Base-by-base conservation (phyloP, 2,329 filamentous ascomycete genomes). In the Akanthomyces uredinophilus region DNA sequence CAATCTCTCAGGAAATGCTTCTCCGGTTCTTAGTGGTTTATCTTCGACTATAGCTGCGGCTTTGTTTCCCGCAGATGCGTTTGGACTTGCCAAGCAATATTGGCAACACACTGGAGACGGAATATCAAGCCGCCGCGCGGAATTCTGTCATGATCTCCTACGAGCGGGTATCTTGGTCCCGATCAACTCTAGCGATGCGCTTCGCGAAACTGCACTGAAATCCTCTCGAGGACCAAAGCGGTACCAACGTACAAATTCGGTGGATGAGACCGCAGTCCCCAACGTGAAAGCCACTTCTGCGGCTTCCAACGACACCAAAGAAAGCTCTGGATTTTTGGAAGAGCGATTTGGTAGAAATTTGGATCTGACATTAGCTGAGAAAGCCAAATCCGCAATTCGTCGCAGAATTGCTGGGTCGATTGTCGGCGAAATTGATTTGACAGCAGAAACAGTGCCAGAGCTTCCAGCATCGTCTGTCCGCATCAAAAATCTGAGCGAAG, bases 41-140 rank as follows among this genome's bases (percentile, higher is more conserved):
- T 77, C 78, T 2, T 87, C 88, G 0, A 79, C 81, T 11, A 78
- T 93, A 24, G 89, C 84, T 1, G 87, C 87, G 27, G 87, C 96
- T 3, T 72, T 98, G 47, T 92, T 89, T 68, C 85, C 87, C 0
- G 79, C 83, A 51, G 83, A 87, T 14, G 77, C 86, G 20, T 93
- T 88, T 68, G 77, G 85, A 5, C 75, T 90, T 63, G 91, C 92
- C n/a, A 98, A 97, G 74, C 85, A 92, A 69, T 97, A 96, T 70
- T 99, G 95, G 95, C 95, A 98, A 73, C 95, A 99, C 74, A 90
- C 91, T 0, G 95, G 95, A 22, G 93, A 96, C 65, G 95, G 95
- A 18, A 82, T 96, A 16, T 97, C 93, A 0, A 97, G 93, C 72
- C 87, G 95, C 55, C 86, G 92, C 46, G 93, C 92, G 39, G 94